phyloP scores from a whole-genome alignment of 495 filamentous ascomycete species.

The Neurospora sp. region DNA sequence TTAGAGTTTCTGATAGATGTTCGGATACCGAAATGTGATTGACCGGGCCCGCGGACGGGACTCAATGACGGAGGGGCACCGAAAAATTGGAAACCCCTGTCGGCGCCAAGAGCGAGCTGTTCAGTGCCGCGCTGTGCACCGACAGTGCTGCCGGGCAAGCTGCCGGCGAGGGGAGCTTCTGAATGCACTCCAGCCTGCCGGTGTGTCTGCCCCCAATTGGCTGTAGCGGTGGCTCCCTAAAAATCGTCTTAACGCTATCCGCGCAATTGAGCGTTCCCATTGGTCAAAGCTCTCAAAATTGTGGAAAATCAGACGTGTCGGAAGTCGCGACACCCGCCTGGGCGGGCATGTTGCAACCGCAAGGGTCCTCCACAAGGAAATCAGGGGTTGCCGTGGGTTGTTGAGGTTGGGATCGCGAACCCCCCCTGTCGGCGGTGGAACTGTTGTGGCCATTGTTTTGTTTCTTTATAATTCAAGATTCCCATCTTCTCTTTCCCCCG shows the following conservation, averaged over 20 bases:
- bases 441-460: neutral
- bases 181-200: neutral
- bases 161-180: neutral
- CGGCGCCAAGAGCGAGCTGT: neutral
- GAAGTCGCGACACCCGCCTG: neutral
- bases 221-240: neutral
- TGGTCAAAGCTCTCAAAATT: neutral
- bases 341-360: neutral
- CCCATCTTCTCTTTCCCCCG: neutral
- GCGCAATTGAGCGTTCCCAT: neutral
- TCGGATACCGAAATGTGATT: neutral
- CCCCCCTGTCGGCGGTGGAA: neutral
- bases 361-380: neutral
- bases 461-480: neutral
- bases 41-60: neutral
- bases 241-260: neutral
- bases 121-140: neutral
- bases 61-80: neutral
- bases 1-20: neutral
- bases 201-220: neutral
- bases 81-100: neutral
- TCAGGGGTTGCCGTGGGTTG: neutral
- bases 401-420: neutral
- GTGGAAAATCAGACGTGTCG: neutral
- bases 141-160: neutral